Evolutionary conservation across 306 rosid genomes (phyloP), one percentile per base, ranked within the genome.

Genomic region (Elaeagnus macrophylla): DNA sequence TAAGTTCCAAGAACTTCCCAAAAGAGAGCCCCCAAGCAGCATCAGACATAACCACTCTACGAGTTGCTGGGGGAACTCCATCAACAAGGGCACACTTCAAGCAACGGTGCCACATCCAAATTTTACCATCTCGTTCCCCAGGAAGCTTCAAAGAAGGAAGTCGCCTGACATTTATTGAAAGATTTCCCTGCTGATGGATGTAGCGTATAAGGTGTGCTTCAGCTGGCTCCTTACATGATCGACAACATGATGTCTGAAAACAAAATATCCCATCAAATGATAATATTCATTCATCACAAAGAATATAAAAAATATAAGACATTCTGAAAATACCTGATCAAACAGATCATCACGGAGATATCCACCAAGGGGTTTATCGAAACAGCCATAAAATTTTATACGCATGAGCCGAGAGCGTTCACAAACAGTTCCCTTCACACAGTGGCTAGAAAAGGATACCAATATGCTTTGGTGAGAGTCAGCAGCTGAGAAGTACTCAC

Each of bases 81-180:
- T 79, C 94, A 52, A 73, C 64, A 58, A 59, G 74, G 51, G 95
- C 85, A 62, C 99, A 93, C 73, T 72, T 84, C 38, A 93, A 64
- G 64, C 99, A 93, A 13, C 99, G 85, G 62, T 93, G 99, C 99
- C 99, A 93, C 99, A 93, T 93, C 99, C 99, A 93, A 67, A 88
- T 85, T 74, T 83, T 87, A 38, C 90, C 96, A 57, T 93, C 99
- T 53, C 71, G 75, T 69, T 84, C 95, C 52, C 99, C 99, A 1
- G 95, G 90, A 49, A 93, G 77, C 75, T 66, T 93, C 59, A 84
- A 49, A n/a, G 85, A 72, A 38, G 88, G 80, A 70, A 93, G 94
- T 57, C 90, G 76, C 67, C 63, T 77, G 54, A 84, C 96, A 70
- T 88, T 88, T 69, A 93, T 72, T 20, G 99, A 88, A 70, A 93